Conservation (phyloP, 768 basidiomycete species). For the Lentinula raphanica region DNA sequence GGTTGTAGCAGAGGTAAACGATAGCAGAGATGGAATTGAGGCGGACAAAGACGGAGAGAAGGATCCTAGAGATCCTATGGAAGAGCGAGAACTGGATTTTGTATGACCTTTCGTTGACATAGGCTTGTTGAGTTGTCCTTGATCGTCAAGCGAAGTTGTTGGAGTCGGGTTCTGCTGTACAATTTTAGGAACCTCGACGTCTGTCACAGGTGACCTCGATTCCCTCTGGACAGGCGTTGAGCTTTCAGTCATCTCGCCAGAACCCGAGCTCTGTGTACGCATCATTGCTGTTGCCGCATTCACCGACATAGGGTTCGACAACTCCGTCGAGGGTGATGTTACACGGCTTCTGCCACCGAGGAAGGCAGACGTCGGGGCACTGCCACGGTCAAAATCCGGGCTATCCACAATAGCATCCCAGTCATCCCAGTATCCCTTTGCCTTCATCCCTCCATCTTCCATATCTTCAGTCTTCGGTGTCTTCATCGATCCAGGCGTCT, state of each 20-base stretch:
- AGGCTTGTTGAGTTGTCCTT: neutral
- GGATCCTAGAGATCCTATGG: neutral
- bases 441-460: slow-evolving; percentile 35
- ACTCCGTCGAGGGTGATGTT: neutral
- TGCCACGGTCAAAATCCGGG: slow-evolving; percentile 23
- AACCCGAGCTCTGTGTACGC: neutral
- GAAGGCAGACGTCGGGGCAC: neutral
- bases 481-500: slow-evolving; percentile 19
- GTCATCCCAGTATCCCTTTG: slow-evolving; percentile 37
- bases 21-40: slow-evolving; percentile 10
- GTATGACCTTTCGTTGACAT: neutral
- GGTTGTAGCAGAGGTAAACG: slow-evolving; percentile 12
- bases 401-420: slow-evolving; percentile 45
- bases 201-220: neutral
- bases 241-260: neutral
- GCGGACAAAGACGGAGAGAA: slow-evolving; percentile 5
- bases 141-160: neutral
- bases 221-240: neutral
- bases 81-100: neutral
- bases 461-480: slow-evolving; percentile 33
- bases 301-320: neutral
- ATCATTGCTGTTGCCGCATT: neutral
- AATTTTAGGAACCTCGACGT: neutral
- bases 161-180: neutral
- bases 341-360: too few species aligned